Conservation (phyloP, 2,329 filamentous ascomycete species). For the Claviceps humidiphila region DNA sequence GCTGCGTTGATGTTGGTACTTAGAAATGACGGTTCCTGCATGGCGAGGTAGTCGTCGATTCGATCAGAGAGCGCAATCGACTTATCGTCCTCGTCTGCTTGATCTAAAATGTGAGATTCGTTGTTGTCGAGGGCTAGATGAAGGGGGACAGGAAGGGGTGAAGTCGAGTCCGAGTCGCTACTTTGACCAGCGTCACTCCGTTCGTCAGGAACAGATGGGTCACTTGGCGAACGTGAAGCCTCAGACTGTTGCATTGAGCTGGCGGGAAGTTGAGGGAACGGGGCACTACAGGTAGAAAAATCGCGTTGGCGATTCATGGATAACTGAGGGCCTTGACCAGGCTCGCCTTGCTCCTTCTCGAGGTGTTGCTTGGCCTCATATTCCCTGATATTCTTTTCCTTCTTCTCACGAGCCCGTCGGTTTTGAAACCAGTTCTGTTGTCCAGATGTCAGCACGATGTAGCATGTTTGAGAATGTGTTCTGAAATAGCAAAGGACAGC, state of each 20-base stretch:
- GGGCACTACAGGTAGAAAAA: slow-evolving; percentile 27
- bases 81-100: slow-evolving; percentile 7
- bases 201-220: slow-evolving; percentile 9
- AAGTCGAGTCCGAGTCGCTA: slow-evolving; percentile 13
- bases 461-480: neutral
- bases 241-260: slow-evolving; percentile 7
- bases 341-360: slow-evolving; percentile 20
- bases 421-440: slow-evolving; percentile 57
- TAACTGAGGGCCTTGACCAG: slow-evolving; percentile 14
- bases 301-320: slow-evolving; percentile 20
- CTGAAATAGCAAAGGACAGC: neutral
- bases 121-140: neutral
- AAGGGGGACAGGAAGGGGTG: slow-evolving; percentile 2
- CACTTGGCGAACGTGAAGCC: slow-evolving; percentile 8
- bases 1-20: slow-evolving; percentile 3
- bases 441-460: neutral
- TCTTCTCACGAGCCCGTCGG: slow-evolving; percentile 50
- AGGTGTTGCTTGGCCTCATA: slow-evolving; percentile 25
- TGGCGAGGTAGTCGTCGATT: slow-evolving; percentile 9
- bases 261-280: slow-evolving; percentile 20
- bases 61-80: slow-evolving; percentile 6
- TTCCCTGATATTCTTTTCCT: slow-evolving; percentile 40
- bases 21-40: slow-evolving; percentile 6
- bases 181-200: slow-evolving; percentile 16
- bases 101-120: neutral